Evolutionary conservation across 2,329 filamentous ascomycete species (phyloP).

Genomic region (Colletotrichum endophyticum): DNA sequence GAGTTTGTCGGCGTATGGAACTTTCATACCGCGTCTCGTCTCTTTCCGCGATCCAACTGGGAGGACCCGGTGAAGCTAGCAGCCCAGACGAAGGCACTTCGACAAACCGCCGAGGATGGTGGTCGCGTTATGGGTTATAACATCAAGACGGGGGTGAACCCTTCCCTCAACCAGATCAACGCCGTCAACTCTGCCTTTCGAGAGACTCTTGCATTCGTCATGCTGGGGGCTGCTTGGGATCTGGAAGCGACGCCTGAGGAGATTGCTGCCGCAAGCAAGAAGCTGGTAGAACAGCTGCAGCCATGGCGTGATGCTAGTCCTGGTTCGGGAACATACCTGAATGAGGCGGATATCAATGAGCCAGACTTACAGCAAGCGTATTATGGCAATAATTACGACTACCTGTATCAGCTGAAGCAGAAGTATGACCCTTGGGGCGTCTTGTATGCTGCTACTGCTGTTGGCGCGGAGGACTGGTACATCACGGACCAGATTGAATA

Average conservation of each 20-base stretch:
- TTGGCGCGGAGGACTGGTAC: constrained; percentile 42
- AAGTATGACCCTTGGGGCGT: constrained; percentile 37
- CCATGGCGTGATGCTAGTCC: constrained; percentile 27
- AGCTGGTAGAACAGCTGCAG: constrained; percentile 27
- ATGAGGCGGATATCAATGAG: constrained; percentile 40
- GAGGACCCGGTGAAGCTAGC: constrained; percentile 21
- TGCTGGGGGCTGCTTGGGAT: constrained; percentile 29
- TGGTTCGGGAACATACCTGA: constrained; percentile 29
- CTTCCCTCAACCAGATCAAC: constrained; percentile 35
- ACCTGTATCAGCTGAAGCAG: constrained; percentile 38
- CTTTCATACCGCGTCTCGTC: constrained; percentile 19
- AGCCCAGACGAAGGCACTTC: constrained; percentile 26
- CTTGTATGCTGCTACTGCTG: constrained; percentile 39
- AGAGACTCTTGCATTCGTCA: constrained; percentile 38
- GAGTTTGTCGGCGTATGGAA: constrained; percentile 11
- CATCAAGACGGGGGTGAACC: constrained; percentile 23
- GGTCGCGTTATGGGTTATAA: constrained; percentile 20
- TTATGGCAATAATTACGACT: constrained; percentile 38
- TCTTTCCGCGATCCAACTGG: constrained; percentile 28
- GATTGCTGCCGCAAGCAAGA: constrained; percentile 27
- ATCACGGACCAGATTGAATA: neutral
- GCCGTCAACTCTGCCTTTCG: constrained; percentile 45
- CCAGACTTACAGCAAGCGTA: constrained; percentile 39
- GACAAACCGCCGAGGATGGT: constrained; percentile 6
- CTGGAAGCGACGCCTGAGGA: constrained; percentile 27